These are phyloP conservation scores for Raphidocelis subcapitata DNA, from an alignment of 139 green algal species.

Conservation along the genomic window DNA sequence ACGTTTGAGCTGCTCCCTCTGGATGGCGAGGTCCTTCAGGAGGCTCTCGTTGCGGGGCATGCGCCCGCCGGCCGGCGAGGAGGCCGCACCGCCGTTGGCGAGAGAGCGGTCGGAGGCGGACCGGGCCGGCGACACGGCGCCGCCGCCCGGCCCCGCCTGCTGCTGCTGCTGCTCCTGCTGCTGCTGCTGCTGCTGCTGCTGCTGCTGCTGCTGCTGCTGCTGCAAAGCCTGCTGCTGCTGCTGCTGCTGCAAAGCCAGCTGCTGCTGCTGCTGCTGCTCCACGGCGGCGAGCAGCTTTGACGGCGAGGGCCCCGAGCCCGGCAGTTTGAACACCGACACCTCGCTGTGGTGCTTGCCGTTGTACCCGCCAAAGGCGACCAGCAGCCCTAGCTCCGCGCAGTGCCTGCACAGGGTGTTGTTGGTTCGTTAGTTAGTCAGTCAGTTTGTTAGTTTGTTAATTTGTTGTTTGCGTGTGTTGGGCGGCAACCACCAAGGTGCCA, in stretches of 20 bases:
- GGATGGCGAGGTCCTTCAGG: conserved; percentile 23
- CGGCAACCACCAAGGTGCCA: no score
- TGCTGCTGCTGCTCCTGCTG: background rate
- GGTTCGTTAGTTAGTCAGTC: background rate
- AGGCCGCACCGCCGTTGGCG: background rate
- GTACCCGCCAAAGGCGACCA: conserved; percentile 81
- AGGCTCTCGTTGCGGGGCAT: background rate
- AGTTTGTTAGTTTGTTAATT: background rate
- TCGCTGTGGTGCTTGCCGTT: conserved; percentile 76
- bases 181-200: conserved; percentile 13
- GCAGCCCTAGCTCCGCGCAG: conserved; percentile 28
- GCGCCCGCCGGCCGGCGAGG: background rate
- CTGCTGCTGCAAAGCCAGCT: background rate
- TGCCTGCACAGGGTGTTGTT: no score
- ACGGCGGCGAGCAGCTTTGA: no score
- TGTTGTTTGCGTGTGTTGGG: conserved; percentile 5
- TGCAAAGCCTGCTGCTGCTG: background rate
- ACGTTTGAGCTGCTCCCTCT: conserved; percentile 14
- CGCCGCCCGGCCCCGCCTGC: background rate
- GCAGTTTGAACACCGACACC: conserved; percentile 34
- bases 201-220: background rate
- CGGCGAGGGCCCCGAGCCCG: background rate
- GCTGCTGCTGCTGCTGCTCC: conserved; percentile 3
- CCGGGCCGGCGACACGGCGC: background rate
- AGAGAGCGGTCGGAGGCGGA: background rate